Conservation (phyloP, 2,329 filamentous ascomycete genomes). For the Talaromyces verruculosus region DNA sequence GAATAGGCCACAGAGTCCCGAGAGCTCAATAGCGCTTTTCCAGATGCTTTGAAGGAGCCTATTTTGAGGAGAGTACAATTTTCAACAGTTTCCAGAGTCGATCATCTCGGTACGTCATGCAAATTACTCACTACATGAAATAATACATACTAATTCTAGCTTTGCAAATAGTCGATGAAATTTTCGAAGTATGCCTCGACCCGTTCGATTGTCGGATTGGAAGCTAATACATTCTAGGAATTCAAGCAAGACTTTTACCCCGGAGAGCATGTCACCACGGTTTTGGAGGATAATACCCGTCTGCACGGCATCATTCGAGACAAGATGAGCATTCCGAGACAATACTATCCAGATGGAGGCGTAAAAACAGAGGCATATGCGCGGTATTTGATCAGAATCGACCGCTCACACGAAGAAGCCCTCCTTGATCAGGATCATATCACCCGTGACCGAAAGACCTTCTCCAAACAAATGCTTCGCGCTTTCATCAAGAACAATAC, state of each 20-base stretch:
- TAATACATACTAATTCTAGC: slow-evolving; percentile 25
- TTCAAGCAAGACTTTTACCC: slow-evolving; percentile 92
- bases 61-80: slow-evolving; percentile 90
- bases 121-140: slow-evolving; percentile 10
- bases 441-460: slow-evolving; percentile 81
- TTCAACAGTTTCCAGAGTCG: slow-evolving; percentile 82
- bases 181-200: slow-evolving; percentile 46
- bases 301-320: slow-evolving; percentile 76
- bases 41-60: slow-evolving; percentile 84
- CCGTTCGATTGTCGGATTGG: background rate
- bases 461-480: slow-evolving; percentile 90
- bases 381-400: slow-evolving; percentile 76
- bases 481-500: slow-evolving; percentile 95
- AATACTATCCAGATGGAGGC: slow-evolving; percentile 64
- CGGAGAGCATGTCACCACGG: slow-evolving; percentile 76
- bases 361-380: slow-evolving; percentile 67
- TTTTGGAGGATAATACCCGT: slow-evolving; percentile 66
- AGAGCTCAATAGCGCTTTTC: slow-evolving; percentile 89
- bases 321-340: slow-evolving; percentile 72
- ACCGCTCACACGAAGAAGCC: slow-evolving; percentile 68
- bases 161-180: slow-evolving; percentile 46
- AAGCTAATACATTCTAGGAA: slow-evolving; percentile 46
- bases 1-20: slow-evolving; percentile 71
- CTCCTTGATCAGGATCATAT: slow-evolving; percentile 80
- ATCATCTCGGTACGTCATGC: slow-evolving; percentile 63